Evolutionary conservation across 345 rosid genomes (phyloP).

Genomic region (Gossypium anomalum): DNA sequence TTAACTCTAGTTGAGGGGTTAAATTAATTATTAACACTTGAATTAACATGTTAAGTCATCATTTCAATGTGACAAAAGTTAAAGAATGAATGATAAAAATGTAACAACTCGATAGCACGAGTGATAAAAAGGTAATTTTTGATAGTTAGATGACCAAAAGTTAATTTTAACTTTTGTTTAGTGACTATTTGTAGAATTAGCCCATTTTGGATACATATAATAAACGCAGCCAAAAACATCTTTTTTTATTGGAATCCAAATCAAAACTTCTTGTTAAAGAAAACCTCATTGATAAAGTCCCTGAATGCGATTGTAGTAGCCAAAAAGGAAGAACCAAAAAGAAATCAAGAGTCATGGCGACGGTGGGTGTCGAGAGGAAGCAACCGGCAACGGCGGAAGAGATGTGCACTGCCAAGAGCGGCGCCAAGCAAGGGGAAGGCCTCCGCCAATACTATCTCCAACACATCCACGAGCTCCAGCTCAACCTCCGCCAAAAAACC

Average conservation of each 20-base stretch:
- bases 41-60: no score
- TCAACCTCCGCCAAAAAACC: constrained; percentile 64
- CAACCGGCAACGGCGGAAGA: constrained; percentile 13
- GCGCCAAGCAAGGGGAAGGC: constrained; percentile 82
- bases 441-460: constrained; percentile 82
- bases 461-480: constrained; percentile 84
- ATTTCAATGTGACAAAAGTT: no score
- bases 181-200: no score
- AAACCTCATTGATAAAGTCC: background rate
- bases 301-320: background rate
- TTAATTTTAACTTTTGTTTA: no score
- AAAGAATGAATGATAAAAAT: no score
- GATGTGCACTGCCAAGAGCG: constrained; percentile 31
- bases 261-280: background rate
- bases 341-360: background rate
- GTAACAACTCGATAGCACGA: no score
- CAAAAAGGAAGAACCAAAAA: background rate
- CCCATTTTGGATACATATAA: no score
- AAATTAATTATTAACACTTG: no score
- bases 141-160: no score
- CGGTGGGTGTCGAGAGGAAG: constrained; percentile 12
- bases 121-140: no score
- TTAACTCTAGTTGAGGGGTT: no score
- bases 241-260: background rate
- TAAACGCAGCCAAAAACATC: background rate